phyloP scores from a whole-genome alignment of 495 filamentous ascomycete genomes.

The Parachaetomium inaequale region DNA sequence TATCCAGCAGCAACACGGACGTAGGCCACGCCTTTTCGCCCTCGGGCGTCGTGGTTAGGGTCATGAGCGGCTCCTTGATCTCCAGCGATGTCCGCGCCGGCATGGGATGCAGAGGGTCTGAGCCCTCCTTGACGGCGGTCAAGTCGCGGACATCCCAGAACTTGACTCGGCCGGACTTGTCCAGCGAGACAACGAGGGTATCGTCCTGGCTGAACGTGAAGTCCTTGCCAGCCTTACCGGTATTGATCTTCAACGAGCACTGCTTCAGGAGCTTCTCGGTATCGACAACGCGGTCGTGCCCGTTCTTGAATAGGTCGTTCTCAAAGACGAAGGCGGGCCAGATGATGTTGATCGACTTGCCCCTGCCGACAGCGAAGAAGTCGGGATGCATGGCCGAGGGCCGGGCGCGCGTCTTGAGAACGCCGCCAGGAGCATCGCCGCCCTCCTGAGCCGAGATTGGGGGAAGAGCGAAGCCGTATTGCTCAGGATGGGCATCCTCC shows the following conservation, averaged over 20 bases:
- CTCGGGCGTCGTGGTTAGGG: conserved; percentile 70
- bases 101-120: conserved; percentile 48
- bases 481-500: conserved; percentile 66
- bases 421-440: conserved; percentile 72
- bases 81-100: conserved; percentile 59
- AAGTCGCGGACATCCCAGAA: conserved; percentile 94
- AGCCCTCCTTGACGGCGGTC: conserved; percentile 53
- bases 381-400: conserved; percentile 82
- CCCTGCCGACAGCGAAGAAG: conserved; percentile 90
- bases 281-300: conserved; percentile 70
- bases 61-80: conserved; percentile 71
- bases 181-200: conserved; percentile 85
- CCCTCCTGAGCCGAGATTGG: conserved; percentile 71
- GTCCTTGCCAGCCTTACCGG: conserved; percentile 96
- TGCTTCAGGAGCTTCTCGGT: conserved; percentile 81
- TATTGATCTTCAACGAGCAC: conserved; percentile 84
- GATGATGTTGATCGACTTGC: conserved; percentile 91
- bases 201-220: conserved; percentile 98
- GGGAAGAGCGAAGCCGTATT: conserved; percentile 75
- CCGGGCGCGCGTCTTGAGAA: conserved; percentile 92
- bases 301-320: conserved; percentile 64
- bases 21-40: conserved; percentile 91
- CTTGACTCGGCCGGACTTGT: conserved; percentile 90
- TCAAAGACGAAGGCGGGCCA: conserved; percentile 73
- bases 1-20: conserved; percentile 92